Percentiles rank a stretch among this genome's conserved stretches.
These are phyloP conservation scores for Corinectria fuckeliana DNA, from an alignment of 2,329 filamentous ascomycete genomes.

Conservation along the genomic window DNA sequence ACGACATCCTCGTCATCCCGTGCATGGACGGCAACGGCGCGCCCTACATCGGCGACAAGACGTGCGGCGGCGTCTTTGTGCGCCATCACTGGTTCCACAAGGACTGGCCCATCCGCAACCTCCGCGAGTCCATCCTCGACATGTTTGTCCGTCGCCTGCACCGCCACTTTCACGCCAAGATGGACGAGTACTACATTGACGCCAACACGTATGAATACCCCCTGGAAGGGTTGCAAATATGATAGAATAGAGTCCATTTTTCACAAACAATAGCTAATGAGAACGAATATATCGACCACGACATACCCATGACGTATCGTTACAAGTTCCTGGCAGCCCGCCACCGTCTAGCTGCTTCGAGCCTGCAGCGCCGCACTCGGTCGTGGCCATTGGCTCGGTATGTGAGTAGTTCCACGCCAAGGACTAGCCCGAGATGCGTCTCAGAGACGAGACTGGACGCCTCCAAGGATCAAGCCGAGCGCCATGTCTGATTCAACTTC, in stretches of 20 bases:
- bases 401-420: slow-evolving; percentile 17
- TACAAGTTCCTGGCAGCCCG: slow-evolving; percentile 6
- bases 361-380: slow-evolving; percentile 18
- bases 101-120: slow-evolving; percentile 21
- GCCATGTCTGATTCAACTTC: too few relatives aligned
- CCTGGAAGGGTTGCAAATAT: slow-evolving; percentile 5
- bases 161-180: slow-evolving; percentile 20
- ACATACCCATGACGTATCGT: too few relatives aligned
- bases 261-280: not conserved
- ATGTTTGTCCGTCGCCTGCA: slow-evolving; percentile 25
- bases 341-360: slow-evolving; percentile 28
- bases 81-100: slow-evolving; percentile 37
- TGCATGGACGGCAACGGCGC: slow-evolving; percentile 38
- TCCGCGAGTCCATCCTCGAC: slow-evolving; percentile 26
- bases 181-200: not conserved
- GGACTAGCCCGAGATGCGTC: not conserved
- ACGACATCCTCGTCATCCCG: slow-evolving; percentile 29
- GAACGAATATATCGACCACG: too few relatives aligned
- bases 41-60: slow-evolving; percentile 30
- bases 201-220: not conserved
- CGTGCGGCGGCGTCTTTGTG: slow-evolving; percentile 34
- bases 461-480: too few relatives aligned
- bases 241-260: not conserved
- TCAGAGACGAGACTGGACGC: slow-evolving; percentile 16
- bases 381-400: slow-evolving; percentile 22